These are phyloP conservation scores for Leccinum subgranulosum DNA, from an alignment of 768 basidiomycete genomes.

Conservation along the genomic window DNA sequence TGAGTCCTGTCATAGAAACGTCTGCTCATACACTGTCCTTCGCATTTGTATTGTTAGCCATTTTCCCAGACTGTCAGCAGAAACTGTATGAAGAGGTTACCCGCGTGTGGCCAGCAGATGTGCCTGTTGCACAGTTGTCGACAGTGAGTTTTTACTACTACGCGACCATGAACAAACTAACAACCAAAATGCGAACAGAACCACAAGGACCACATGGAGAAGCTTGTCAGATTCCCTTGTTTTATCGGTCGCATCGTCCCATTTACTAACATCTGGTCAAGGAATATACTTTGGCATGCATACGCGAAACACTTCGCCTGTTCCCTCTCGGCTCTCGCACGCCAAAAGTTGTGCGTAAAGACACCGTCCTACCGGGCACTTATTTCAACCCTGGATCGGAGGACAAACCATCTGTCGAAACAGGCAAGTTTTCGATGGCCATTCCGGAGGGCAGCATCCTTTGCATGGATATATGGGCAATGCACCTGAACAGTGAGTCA, in stretches of 20 bases:
- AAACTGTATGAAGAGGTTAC: conserved; percentile 42
- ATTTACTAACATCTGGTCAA: too few relatives aligned
- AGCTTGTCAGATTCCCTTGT: conserved; percentile 28
- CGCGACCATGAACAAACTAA: too few relatives aligned
- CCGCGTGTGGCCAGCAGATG: conserved; percentile 39
- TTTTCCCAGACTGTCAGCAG: conserved; percentile 48
- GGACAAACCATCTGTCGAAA: too few relatives aligned
- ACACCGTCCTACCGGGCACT: conserved; percentile 34
- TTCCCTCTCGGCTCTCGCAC: conserved; percentile 39
- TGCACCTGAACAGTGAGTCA: conserved; percentile 45
- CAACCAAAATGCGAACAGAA: conserved; percentile 24
- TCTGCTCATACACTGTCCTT: conserved; percentile 45
- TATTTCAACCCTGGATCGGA: conserved; percentile 30
- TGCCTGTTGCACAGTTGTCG: conserved; percentile 19
- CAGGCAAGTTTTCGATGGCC: too few relatives aligned
- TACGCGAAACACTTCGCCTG: conserved; percentile 46
- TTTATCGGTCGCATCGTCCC: conserved; percentile 17
- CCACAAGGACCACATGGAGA: conserved; percentile 35
- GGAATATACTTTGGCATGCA: conserved; percentile 40
- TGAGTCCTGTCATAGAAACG: conserved; percentile 38
- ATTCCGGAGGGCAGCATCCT: conserved; percentile 38
- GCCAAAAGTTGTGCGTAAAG: conserved; percentile 31
- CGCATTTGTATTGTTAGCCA: conserved; percentile 42
- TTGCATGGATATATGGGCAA: conserved; percentile 38
- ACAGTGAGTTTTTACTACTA: conserved; percentile 24